A percentile compares a stretch with the other conserved stretches of the same genome.
Conservation (phyloP, 257 asterid species). For the Nicotiana knightiana region DNA sequence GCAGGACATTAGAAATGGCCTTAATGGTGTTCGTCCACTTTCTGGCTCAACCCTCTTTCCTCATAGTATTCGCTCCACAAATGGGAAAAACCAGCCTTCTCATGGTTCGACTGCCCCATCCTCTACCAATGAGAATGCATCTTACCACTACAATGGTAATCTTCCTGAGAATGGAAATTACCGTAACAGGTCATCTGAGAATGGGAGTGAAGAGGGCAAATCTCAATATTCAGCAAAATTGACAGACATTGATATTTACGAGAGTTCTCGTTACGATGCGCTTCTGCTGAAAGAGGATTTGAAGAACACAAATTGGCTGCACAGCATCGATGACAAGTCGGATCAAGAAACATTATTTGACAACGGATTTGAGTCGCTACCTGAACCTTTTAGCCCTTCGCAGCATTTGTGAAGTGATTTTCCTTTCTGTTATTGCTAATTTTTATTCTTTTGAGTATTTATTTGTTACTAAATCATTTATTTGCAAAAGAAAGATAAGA, state of each 20-base stretch:
- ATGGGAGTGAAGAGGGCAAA: slow-evolving; percentile 58
- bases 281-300: slow-evolving; percentile 67
- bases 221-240: slow-evolving; percentile 48
- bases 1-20: slow-evolving; percentile 79
- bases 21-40: slow-evolving; percentile 53
- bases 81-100: slow-evolving; percentile 43
- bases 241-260: slow-evolving; percentile 57
- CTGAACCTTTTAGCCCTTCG: slow-evolving; percentile 83
- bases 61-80: slow-evolving; percentile 82
- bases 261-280: slow-evolving; percentile 85
- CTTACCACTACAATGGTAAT: slow-evolving; percentile 27
- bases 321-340: slow-evolving; percentile 28
- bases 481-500: slow-evolving; percentile 9
- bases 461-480: slow-evolving; percentile 1
- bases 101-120: slow-evolving; percentile 24
- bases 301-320: slow-evolving; percentile 86
- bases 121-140: slow-evolving; percentile 36
- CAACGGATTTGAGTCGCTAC: slow-evolving; percentile 76
- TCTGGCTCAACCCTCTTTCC: slow-evolving; percentile 87
- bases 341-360: slow-evolving; percentile 84
- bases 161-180: slow-evolving; percentile 45
- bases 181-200: slow-evolving; percentile 40
- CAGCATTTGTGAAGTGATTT: slow-evolving; percentile 26
- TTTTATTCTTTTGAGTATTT: neutral
- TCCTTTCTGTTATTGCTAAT: slow-evolving; percentile 14